Evolutionary conservation across 306 rosid genomes (phyloP).

Genomic region (Quillaja saponaria): DNA sequence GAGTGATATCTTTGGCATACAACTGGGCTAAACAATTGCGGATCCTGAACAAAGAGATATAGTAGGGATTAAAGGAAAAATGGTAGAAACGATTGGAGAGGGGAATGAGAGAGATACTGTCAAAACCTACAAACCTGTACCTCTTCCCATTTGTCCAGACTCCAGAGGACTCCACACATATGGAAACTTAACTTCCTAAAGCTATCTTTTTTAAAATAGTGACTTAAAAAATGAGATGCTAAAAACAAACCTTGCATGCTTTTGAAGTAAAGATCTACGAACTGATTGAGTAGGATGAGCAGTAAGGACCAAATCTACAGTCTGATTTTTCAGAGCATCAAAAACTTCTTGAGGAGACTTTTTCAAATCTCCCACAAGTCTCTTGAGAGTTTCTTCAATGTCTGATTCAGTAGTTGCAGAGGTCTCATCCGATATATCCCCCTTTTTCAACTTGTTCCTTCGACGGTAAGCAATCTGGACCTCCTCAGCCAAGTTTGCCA

Average conservation of each 20-base stretch:
- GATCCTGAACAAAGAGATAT: slow-evolving; percentile 48
- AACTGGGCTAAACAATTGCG: slow-evolving; percentile 77
- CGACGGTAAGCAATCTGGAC: slow-evolving; percentile 92
- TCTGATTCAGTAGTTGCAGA: slow-evolving; percentile 96
- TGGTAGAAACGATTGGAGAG: neutral
- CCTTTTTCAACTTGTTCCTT: slow-evolving; percentile 87
- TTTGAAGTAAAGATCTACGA: slow-evolving; percentile 96
- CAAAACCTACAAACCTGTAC: neutral
- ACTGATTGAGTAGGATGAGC: slow-evolving; percentile 99
- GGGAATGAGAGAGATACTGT: neutral
- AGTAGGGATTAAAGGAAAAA: neutral
- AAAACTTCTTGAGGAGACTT: slow-evolving; percentile 95
- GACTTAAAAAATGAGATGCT: neutral
- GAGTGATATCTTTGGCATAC: slow-evolving; percentile 90
- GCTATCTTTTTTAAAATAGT: neutral
- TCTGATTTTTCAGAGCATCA: slow-evolving; percentile 95
- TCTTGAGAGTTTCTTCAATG: slow-evolving; percentile 94
- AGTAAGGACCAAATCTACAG: slow-evolving; percentile 91
- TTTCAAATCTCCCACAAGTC: slow-evolving; percentile 66
- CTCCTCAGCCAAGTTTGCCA: slow-evolving; percentile 99
- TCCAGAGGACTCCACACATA: neutral
- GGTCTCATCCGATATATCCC: slow-evolving; percentile 79
- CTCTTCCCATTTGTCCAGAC: neutral
- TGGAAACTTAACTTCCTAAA: slow-evolving; percentile 6
- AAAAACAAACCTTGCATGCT: slow-evolving; percentile 81